phyloP scores from a whole-genome alignment of 257 asterid genomes.

The Nicotiana otophora region DNA sequence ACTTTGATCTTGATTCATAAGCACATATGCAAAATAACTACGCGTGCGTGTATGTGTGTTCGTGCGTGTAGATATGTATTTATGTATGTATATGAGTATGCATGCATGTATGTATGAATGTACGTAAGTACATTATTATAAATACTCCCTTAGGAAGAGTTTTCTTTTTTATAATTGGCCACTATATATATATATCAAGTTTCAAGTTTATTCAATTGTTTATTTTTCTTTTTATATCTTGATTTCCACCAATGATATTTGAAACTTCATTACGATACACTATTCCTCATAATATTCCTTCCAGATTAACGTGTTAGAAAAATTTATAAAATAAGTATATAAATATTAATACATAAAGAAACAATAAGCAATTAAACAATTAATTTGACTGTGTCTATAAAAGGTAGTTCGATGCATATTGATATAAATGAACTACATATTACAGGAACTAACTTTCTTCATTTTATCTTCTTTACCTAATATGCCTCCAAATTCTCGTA shows the following conservation, averaged over 20 bases:
- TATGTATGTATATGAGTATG: too few species aligned
- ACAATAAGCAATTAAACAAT: background rate
- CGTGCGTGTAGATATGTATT: too few species aligned
- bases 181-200: background rate
- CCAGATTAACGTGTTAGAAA: background rate
- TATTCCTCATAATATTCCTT: background rate
- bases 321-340: background rate
- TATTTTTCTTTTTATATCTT: background rate
- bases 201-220: background rate
- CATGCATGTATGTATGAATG: too few species aligned
- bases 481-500: background rate
- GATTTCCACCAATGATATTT: background rate
- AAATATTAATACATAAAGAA: background rate
- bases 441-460: background rate
- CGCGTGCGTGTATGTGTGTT: too few species aligned
- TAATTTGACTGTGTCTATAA: background rate
- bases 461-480: background rate
- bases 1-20: too few species aligned
- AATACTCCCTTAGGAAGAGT: too few species aligned
- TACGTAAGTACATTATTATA: too few species aligned
- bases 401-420: background rate
- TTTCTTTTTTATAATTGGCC: too few species aligned
- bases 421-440: background rate
- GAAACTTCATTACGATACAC: background rate
- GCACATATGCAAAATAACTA: too few species aligned